A percentile compares a stretch with the other conserved stretches of the same genome.
Conservation (phyloP, 345 rosid genomes). For the Aquilaria malaccensis region DNA sequence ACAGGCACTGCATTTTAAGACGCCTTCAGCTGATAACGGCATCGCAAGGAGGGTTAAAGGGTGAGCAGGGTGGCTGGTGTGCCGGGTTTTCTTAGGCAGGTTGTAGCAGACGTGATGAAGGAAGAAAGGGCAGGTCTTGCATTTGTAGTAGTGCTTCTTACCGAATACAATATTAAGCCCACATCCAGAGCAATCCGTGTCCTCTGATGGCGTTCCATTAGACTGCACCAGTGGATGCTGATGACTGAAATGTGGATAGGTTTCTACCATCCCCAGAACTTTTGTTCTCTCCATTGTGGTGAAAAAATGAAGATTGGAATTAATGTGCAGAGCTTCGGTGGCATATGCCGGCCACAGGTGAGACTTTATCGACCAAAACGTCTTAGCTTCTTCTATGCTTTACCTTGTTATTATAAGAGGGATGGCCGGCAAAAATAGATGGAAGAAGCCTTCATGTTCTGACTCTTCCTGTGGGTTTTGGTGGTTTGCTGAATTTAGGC, state of each 20-base stretch:
- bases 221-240: slow-evolving; percentile 24
- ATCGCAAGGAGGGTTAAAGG: slow-evolving; percentile 20
- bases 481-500: no score
- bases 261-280: no score
- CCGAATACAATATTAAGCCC: slow-evolving; percentile 21
- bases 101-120: slow-evolving; percentile 36
- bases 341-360: no score
- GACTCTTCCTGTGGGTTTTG: no score
- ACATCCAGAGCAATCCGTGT: slow-evolving; percentile 27
- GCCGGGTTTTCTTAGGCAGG: slow-evolving; percentile 32
- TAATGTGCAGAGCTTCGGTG: no score
- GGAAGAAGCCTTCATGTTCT: no score
- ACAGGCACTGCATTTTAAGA: slow-evolving; percentile 36
- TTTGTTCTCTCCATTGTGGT: no score
- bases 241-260: slow-evolving; percentile 35
- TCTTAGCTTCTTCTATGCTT: no score
- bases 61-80: slow-evolving; percentile 36
- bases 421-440: no score
- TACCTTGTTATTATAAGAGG: no score
- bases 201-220: background rate
- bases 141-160: slow-evolving; percentile 30
- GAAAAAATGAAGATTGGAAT: no score
- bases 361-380: no score
- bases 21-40: slow-evolving; percentile 10
- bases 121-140: slow-evolving; percentile 34